phyloP scores from a whole-genome alignment of 371 early-diverging fungal genomes.

The Mucor circinelloides region DNA sequence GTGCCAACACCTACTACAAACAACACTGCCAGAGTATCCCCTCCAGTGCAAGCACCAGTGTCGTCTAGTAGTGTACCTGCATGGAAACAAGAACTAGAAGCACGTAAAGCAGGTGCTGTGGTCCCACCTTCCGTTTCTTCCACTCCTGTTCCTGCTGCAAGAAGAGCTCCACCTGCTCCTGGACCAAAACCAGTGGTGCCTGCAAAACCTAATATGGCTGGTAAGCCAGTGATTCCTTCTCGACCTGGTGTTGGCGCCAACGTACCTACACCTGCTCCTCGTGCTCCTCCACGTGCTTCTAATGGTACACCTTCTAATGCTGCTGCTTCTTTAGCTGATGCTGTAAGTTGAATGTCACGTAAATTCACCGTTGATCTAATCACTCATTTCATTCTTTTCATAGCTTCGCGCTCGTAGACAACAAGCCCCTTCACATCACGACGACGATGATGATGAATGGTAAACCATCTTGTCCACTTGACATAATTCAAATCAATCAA shows the following conservation, averaged over 20 bases:
- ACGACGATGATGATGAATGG: constrained; percentile 30
- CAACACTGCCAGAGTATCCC: neutral
- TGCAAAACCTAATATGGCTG: constrained; percentile 41
- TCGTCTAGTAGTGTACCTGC: constrained; percentile 44
- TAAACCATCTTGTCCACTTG: neutral
- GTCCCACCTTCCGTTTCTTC: constrained; percentile 14
- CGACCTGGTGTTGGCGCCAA: constrained; percentile 39
- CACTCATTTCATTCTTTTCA: neutral
- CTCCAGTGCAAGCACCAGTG: neutral
- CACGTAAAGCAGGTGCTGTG: constrained; percentile 37
- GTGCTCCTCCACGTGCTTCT: constrained; percentile 50
- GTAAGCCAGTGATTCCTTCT: constrained; percentile 55
- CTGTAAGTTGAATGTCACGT: constrained; percentile 35
- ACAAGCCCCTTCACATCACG: constrained; percentile 21
- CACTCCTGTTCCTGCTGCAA: constrained; percentile 50
- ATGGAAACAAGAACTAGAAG: constrained; percentile 60
- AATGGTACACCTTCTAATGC: constrained; percentile 37
- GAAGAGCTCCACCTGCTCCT: constrained; percentile 50
- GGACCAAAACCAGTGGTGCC: constrained; percentile 54
- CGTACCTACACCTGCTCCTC: constrained; percentile 38
- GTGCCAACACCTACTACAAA: constrained; percentile 4
- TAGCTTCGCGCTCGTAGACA: constrained; percentile 34
- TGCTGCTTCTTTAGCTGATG: constrained; percentile 50
- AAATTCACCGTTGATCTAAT: too few relatives aligned
- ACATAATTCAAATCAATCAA: neutral